A percentile compares a stretch with the other conserved stretches of the same genome.
Evolutionary conservation across 495 filamentous ascomycete species (phyloP).

Genomic region (Daldinia decipiens): DNA sequence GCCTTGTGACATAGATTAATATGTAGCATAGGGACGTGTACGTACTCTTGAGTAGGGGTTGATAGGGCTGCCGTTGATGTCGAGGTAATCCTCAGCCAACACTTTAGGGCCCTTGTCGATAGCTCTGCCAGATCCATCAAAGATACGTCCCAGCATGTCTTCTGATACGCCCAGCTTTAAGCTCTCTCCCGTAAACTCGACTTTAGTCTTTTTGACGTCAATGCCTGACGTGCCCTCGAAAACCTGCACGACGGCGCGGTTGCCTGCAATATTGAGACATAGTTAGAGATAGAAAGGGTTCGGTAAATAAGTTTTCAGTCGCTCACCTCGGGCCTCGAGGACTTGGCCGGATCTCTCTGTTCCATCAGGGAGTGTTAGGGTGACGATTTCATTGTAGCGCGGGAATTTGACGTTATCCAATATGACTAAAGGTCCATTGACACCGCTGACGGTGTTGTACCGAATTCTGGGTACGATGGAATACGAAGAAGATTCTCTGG

Average conservation of each 20-base stretch:
- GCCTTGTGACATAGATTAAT: background rate
- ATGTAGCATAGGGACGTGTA: conserved; percentile 6
- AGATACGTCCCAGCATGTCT: conserved; percentile 99
- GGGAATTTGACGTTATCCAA: conserved; percentile 99
- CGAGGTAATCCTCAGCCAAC: conserved; percentile 94
- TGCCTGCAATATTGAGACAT: conserved; percentile 64
- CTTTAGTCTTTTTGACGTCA: conserved; percentile 98
- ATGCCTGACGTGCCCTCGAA: conserved; percentile 98
- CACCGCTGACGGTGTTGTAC: conserved; percentile 98
- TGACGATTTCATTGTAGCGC: conserved; percentile 97
- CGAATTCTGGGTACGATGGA: conserved; percentile 83
- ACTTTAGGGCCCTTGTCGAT: conserved; percentile 99
- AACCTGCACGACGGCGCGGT: conserved; percentile 93
- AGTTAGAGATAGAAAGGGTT: conserved; percentile 34
- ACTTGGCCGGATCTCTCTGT: conserved; percentile 94
- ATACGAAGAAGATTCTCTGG: conserved; percentile 77
- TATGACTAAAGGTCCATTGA: conserved; percentile 97
- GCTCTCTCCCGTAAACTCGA: conserved; percentile 96
- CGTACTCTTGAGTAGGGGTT: conserved; percentile 96
- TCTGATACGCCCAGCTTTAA: conserved; percentile 98
- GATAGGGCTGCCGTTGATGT: conserved; percentile 99
- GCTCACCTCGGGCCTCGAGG: conserved; percentile 89
- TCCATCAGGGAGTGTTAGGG: conserved; percentile 93
- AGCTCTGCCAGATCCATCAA: conserved; percentile 95
- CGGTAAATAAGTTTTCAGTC: background rate